These are phyloP conservation scores for Xylaria cubensis DNA, from an alignment of 495 filamentous ascomycete species.

Conservation along the genomic window DNA sequence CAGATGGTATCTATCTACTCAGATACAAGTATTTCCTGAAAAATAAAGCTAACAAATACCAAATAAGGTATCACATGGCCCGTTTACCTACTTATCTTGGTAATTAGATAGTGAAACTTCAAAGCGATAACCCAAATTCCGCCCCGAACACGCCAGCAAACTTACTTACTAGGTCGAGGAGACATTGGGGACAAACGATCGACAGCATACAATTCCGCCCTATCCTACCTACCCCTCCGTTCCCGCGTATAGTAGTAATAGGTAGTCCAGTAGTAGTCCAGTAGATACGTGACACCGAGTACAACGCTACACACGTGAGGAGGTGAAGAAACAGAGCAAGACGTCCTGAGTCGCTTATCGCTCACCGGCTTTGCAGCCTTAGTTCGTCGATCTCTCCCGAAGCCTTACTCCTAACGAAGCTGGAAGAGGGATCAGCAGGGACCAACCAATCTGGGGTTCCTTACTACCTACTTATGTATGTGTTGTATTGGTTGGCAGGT, in stretches of 20 bases:
- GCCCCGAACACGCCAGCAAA: background rate
- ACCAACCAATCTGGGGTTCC: background rate
- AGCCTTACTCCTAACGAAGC: slow-evolving; percentile 16
- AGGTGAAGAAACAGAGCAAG: background rate
- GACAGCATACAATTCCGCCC: background rate
- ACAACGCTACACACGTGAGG: background rate
- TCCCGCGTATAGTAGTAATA: background rate
- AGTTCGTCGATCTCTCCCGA: slow-evolving; percentile 20
- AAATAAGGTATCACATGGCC: background rate
- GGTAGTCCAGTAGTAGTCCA: background rate
- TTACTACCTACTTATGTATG: background rate
- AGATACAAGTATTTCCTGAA: background rate
- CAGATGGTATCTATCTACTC: background rate
- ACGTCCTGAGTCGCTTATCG: background rate
- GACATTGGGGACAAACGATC: slow-evolving; percentile 9
- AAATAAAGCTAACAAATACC: background rate
- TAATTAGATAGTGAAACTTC: background rate
- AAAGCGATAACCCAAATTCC: slow-evolving; percentile 11
- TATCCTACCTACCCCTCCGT: background rate
- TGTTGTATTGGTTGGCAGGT: too few relatives aligned
- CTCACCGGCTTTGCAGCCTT: slow-evolving; percentile 13
- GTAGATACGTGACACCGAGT: background rate
- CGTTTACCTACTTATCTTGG: slow-evolving; percentile 9
- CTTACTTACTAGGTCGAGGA: background rate
- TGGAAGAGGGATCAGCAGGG: slow-evolving; percentile 16